Evolutionary conservation across 805 yeast genomes (phyloP).

Genomic region (Saturnispora mendoncae): DNA sequence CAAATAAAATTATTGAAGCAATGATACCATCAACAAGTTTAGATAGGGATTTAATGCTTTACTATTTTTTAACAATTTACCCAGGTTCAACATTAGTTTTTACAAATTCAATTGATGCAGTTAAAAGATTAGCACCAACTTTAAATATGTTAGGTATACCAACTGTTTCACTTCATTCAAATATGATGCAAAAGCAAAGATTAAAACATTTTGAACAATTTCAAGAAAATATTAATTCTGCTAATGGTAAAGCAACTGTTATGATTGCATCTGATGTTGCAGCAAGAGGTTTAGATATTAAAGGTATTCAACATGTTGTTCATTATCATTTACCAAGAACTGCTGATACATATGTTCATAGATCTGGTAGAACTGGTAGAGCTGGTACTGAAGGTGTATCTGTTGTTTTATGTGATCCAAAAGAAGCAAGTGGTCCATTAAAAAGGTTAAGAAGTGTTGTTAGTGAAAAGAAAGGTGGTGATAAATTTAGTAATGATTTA

Average conservation of each 20-base stretch:
- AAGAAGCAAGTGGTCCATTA: conserved; percentile 85
- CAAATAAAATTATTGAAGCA: conserved; percentile 71
- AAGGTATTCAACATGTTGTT: conserved; percentile 71
- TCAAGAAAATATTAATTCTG: conserved; percentile 35
- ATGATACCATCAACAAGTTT: conserved; percentile 83
- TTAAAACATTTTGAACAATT: conserved; percentile 78
- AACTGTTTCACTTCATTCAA: conserved; percentile 74
- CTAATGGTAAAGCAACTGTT: conserved; percentile 46
- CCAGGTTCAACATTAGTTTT: conserved; percentile 88
- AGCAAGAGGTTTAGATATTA: conserved; percentile 93
- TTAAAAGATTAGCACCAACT: conserved; percentile 72
- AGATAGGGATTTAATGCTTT: conserved; percentile 83
- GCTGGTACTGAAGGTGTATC: conserved; percentile 94
- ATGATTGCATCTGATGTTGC: conserved; percentile 95
- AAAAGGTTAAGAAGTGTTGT: conserved; percentile 58
- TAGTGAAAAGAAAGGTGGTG: conserved; percentile 19
- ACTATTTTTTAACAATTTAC: conserved; percentile 77
- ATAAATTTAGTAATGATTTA: conserved; percentile 39
- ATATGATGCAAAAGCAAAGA: conserved; percentile 92
- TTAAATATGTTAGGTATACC: conserved; percentile 62
- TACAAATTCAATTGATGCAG: conserved; percentile 93
- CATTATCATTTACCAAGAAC: conserved; percentile 93
- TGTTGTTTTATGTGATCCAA: conserved; percentile 85
- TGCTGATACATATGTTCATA: conserved; percentile 89
- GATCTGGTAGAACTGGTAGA: conserved; percentile 98